These are phyloP conservation scores for Clitopilus hobsonii DNA, from an alignment of 768 basidiomycete genomes.

Conservation along the genomic window DNA sequence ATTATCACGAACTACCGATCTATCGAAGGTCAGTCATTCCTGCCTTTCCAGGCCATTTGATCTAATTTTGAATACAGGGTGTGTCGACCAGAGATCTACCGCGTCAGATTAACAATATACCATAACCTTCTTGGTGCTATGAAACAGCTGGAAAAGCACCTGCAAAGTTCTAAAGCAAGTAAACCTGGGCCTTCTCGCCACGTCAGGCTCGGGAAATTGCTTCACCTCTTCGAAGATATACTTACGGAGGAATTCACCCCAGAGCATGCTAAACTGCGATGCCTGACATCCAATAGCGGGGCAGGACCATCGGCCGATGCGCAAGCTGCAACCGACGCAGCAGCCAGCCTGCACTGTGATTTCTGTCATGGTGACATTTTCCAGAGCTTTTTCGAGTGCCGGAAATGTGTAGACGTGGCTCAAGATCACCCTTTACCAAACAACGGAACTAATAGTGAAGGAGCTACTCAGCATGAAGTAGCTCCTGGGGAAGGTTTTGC, in stretches of 20 bases:
- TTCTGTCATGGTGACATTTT: constrained; percentile 83
- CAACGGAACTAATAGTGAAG: no score
- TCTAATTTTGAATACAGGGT: constrained; percentile 40
- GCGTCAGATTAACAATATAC: constrained; percentile 63
- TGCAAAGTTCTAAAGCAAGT: neutral
- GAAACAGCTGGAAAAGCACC: constrained; percentile 15
- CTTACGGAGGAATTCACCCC: constrained; percentile 41
- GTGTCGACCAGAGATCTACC: constrained; percentile 76
- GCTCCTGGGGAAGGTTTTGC: constrained; percentile 37
- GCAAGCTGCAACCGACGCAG: constrained; percentile 5
- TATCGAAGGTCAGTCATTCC: constrained; percentile 58
- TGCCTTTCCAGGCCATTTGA: neutral
- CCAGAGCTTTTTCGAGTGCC: constrained; percentile 76
- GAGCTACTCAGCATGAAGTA: constrained; percentile 2
- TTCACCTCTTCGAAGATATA: constrained; percentile 47
- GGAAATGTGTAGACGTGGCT: constrained; percentile 29
- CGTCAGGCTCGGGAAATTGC: constrained; percentile 19
- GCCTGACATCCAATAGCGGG: constrained; percentile 1
- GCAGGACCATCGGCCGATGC: neutral
- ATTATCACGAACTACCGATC: constrained; percentile 72
- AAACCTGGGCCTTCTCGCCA: constrained; percentile 3
- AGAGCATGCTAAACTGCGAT: constrained; percentile 19
- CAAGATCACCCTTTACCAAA: no score
- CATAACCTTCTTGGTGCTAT: constrained; percentile 40
- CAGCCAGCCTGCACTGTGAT: constrained; percentile 51